A percentile compares a stretch with the other conserved stretches of the same genome.
These are phyloP conservation scores for Arctium minus DNA, from an alignment of 129 eudicot species.

Conservation along the genomic window DNA sequence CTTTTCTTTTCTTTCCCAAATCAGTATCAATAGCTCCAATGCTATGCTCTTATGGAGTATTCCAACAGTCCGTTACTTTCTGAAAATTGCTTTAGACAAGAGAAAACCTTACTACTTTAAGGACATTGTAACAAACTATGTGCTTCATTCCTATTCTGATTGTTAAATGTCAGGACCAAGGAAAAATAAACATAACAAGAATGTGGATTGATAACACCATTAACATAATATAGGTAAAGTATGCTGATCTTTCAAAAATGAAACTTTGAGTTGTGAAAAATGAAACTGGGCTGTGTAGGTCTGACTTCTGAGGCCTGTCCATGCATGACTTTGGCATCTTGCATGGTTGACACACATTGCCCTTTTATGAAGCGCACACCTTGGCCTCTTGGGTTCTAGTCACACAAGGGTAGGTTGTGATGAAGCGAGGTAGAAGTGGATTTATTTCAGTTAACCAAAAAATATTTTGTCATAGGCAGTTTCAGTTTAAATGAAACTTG, in stretches of 20 bases:
- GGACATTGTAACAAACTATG: not conserved
- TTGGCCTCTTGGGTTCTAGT: not conserved
- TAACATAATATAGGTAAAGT: not conserved
- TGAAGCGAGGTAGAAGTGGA: not conserved
- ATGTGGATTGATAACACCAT: not conserved
- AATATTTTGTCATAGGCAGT: not conserved
- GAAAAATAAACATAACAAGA: too few relatives aligned
- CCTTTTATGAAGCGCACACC: not conserved
- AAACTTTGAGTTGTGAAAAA: not conserved
- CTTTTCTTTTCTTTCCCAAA: too few relatives aligned
- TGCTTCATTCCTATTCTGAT: not conserved
- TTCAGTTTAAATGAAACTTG: not conserved
- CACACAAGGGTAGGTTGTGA: not conserved
- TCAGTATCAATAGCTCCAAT: too few relatives aligned
- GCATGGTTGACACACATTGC: not conserved
- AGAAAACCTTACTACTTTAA: too few relatives aligned
- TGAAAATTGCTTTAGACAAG: too few relatives aligned
- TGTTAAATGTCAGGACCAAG: too few relatives aligned
- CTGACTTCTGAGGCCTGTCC: not conserved
- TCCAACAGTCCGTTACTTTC: not conserved
- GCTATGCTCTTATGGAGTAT: not conserved
- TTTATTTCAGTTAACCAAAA: not conserved
- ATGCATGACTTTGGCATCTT: not conserved
- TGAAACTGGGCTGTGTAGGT: not conserved
- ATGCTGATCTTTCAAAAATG: not conserved